Evolutionary conservation across 805 yeast genomes (phyloP).

Genomic region (Barnettozyma botsteinii): DNA sequence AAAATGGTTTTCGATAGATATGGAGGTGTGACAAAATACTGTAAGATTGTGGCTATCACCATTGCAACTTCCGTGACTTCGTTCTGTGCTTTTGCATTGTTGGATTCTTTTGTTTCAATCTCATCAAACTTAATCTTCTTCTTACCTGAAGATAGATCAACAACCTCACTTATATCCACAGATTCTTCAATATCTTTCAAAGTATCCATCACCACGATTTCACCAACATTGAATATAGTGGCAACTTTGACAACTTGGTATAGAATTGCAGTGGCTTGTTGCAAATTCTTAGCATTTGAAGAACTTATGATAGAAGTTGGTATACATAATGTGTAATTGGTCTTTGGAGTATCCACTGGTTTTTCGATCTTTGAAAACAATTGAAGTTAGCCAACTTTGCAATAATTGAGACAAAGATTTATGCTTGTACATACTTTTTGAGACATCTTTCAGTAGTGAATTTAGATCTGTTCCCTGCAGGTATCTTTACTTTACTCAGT

Average conservation of each 20-base stretch:
- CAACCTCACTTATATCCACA: constrained; percentile 19
- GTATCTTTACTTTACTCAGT: background rate
- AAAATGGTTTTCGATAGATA: constrained; percentile 66
- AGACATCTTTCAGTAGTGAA: constrained; percentile 1
- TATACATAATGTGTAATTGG: constrained; percentile 56
- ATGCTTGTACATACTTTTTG: constrained; percentile 8
- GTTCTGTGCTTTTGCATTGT: constrained; percentile 11
- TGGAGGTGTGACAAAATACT: constrained; percentile 80
- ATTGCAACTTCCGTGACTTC: constrained; percentile 35
- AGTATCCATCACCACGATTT: constrained; percentile 64
- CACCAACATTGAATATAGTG: constrained; percentile 63
- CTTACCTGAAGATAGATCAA: constrained; percentile 17
- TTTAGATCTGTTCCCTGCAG: no score
- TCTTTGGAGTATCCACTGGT: background rate
- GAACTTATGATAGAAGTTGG: constrained; percentile 60
- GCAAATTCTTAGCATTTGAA: constrained; percentile 54
- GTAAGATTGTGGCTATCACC: constrained; percentile 63
- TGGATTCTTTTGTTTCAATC: constrained; percentile 14
- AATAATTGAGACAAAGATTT: no score
- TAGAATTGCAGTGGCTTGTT: constrained; percentile 66
- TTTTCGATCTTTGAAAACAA: background rate
- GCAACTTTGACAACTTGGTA: constrained; percentile 79
- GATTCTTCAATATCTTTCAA: constrained; percentile 24
- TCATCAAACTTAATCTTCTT: constrained; percentile 32
- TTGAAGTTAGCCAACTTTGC: no score